Percentiles rank a stretch among this genome's conserved stretches.
These are phyloP conservation scores for Pyrenophora teres DNA, from an alignment of 2,329 filamentous ascomycete genomes.

Conservation along the genomic window DNA sequence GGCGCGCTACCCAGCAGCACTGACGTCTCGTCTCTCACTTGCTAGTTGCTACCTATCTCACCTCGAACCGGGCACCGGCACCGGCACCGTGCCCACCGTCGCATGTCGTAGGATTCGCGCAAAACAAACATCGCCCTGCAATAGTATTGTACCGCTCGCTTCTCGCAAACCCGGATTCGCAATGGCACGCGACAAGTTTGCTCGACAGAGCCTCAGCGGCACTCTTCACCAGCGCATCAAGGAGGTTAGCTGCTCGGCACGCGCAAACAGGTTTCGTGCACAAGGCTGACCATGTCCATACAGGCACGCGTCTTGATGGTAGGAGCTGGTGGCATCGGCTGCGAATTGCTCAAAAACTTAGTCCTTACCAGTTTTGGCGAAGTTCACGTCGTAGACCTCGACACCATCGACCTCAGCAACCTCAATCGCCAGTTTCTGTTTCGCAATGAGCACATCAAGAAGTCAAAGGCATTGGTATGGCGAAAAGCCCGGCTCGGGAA, in stretches of 20 bases:
- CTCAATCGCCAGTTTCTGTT: constrained; percentile 98
- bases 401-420: constrained; percentile 97
- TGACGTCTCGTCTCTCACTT: constrained; percentile 31
- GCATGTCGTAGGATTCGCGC: constrained; percentile 24
- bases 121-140: constrained; percentile 9
- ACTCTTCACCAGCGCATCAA: constrained; percentile 68
- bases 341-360: constrained; percentile 95
- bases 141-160: neutral
- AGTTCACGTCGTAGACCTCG: constrained; percentile 92
- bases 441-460: constrained; percentile 95
- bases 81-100: constrained; percentile 12
- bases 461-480: constrained; percentile 83
- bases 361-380: constrained; percentile 90
- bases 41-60: neutral
- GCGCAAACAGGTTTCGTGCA: neutral
- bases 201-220: constrained; percentile 65
- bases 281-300: constrained; percentile 51
- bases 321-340: constrained; percentile 95
- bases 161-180: constrained; percentile 18
- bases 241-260: constrained; percentile 56
- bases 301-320: constrained; percentile 91
- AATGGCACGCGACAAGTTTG: constrained; percentile 56
- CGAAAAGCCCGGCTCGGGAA: neutral
- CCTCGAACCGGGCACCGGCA: constrained; percentile 17
- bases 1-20: constrained; percentile 20